Evolutionary conservation across 345 rosid genomes (phyloP).

Genomic region (Streptanthus diversifolius): DNA sequence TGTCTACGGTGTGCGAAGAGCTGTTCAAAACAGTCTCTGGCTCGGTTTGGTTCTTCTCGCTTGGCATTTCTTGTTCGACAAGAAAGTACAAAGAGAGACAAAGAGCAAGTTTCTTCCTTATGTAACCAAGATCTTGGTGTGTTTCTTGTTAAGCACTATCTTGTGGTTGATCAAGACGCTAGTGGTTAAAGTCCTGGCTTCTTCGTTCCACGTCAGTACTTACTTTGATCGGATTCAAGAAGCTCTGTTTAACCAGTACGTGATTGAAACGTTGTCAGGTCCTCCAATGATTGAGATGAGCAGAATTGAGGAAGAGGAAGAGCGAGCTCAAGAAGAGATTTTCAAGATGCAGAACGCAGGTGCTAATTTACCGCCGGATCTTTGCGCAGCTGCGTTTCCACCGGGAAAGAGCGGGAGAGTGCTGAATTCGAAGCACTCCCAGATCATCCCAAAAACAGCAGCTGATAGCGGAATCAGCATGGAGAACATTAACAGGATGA

Average conservation of each 20-base stretch:
- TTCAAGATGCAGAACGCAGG: not conserved
- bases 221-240: not conserved
- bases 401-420: not conserved
- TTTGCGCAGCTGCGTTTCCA: not conserved
- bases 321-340: not conserved
- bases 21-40: not conserved
- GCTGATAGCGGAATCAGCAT: not conserved
- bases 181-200: not conserved
- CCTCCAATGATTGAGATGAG: not conserved
- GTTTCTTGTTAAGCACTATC: not conserved
- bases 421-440: not conserved
- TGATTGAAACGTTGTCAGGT: not conserved
- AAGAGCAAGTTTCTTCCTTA: not conserved
- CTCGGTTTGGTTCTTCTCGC: not conserved
- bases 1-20: not conserved
- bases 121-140: not conserved
- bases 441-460: not conserved
- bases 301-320: not conserved
- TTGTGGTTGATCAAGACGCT: not conserved
- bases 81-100: not conserved
- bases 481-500: not conserved
- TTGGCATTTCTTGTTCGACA: not conserved
- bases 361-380: not conserved
- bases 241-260: not conserved
- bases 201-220: not conserved